Evolutionary conservation across 2,329 filamentous ascomycete species (phyloP).

Genomic region (Diaporthe australafricana): DNA sequence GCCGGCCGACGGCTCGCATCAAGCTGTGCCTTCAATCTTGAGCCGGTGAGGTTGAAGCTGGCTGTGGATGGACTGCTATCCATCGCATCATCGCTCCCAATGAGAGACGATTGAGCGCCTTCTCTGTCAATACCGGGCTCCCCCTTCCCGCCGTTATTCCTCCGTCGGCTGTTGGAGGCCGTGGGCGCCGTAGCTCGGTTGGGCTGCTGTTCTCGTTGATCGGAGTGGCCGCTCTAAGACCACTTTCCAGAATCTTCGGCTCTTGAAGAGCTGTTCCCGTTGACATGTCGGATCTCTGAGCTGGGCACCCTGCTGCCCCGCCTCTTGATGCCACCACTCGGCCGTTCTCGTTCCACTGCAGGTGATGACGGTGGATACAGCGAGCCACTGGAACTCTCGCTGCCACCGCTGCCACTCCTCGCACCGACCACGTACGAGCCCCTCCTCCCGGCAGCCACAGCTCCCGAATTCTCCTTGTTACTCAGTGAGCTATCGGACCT

Average conservation of each 20-base stretch:
- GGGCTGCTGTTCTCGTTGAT: neutral
- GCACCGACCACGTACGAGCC: constrained; percentile 32
- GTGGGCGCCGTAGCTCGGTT: neutral
- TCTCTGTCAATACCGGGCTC: neutral
- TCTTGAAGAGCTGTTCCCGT: constrained; percentile 29
- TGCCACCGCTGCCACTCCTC: constrained; percentile 31
- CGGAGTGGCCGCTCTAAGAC: constrained; percentile 33
- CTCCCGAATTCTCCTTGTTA: constrained; percentile 42
- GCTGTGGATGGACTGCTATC: neutral
- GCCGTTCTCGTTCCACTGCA: constrained; percentile 32
- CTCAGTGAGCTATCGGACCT: constrained; percentile 42
- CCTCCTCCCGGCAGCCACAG: constrained; percentile 14
- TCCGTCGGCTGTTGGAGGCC: neutral
- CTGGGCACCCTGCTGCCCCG: constrained; percentile 36
- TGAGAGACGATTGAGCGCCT: neutral
- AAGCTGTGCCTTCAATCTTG: constrained; percentile 34
- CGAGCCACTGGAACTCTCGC: constrained; percentile 28
- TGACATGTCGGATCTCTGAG: constrained; percentile 33
- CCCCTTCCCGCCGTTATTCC: neutral
- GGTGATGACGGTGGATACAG: constrained; percentile 32
- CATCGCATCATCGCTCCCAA: neutral
- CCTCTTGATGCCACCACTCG: constrained; percentile 33
- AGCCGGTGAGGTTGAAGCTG: neutral
- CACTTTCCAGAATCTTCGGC: constrained; percentile 34
- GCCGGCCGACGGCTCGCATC: constrained; percentile 30